phyloP scores from a whole-genome alignment of 768 basidiomycete genomes.

The button mushroom (Agaricus bisporus) region DNA sequence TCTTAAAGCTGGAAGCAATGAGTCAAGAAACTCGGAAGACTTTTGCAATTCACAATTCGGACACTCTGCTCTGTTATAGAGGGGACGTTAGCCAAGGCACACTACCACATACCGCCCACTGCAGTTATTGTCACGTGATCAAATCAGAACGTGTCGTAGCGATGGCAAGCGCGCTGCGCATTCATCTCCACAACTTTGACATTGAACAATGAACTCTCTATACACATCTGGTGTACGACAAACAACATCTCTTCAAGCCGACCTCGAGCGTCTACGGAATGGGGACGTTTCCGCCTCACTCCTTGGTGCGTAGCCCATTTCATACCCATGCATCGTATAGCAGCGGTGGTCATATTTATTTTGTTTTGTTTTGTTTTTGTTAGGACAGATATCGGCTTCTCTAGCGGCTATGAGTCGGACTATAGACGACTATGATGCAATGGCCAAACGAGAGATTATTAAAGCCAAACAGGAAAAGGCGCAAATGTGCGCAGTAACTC shows the following conservation, averaged over 20 bases:
- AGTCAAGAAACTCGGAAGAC: no score
- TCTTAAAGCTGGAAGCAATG: no score
- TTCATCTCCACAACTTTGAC: not conserved
- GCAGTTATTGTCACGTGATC: slow-evolving; percentile 1
- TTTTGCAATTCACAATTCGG: not conserved
- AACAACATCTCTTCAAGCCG: slow-evolving; percentile 80
- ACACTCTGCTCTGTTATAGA: no score
- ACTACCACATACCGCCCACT: no score
- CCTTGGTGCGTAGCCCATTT: slow-evolving; percentile 51
- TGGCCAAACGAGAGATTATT: slow-evolving; percentile 95
- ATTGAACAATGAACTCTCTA: slow-evolving; percentile 78
- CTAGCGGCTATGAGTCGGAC: slow-evolving; percentile 92
- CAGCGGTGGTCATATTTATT: no score
- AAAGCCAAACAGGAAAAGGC: slow-evolving; percentile 97
- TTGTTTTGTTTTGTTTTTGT: no score
- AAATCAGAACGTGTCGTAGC: slow-evolving; percentile 14
- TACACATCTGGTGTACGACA: slow-evolving; percentile 93
- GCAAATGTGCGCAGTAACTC: slow-evolving; percentile 52
- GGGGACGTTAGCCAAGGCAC: no score
- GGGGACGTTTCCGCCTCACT: slow-evolving; percentile 79
- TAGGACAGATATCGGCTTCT: slow-evolving; percentile 98
- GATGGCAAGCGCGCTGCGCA: slow-evolving; percentile 7
- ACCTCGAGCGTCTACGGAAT: slow-evolving; percentile 75
- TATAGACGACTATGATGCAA: slow-evolving; percentile 94
- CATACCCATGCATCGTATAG: no score